These are phyloP conservation scores for Nepenthes gracilis DNA, from an alignment of 148 eudicot genomes.

Conservation along the genomic window DNA sequence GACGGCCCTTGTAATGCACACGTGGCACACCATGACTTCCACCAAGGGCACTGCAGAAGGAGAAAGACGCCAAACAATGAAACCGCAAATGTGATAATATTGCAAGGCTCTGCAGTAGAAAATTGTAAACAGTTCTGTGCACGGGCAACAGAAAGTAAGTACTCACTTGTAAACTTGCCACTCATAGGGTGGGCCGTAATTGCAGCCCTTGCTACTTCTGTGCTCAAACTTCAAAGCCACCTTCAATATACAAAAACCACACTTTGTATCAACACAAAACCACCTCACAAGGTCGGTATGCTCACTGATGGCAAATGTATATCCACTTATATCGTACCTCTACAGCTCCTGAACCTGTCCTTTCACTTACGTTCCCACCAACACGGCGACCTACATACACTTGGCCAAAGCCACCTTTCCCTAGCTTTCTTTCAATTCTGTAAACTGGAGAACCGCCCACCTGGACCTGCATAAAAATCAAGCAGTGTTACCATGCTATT, in stretches of 20 bases:
- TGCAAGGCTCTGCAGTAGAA: too few species aligned
- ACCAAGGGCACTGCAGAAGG: slow-evolving; percentile 37
- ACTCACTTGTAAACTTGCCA: slow-evolving; percentile 42
- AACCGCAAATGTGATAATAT: neutral
- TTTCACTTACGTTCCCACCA: slow-evolving; percentile 49
- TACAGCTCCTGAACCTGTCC: slow-evolving; percentile 48
- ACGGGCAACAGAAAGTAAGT: neutral
- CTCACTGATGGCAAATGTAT: neutral
- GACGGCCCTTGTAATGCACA: slow-evolving; percentile 66
- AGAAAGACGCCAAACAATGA: slow-evolving; percentile 4
- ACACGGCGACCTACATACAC: slow-evolving; percentile 83
- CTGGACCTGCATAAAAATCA: slow-evolving; percentile 41
- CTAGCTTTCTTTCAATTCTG: slow-evolving; percentile 70
- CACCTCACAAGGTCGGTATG: neutral
- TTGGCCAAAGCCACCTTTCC: slow-evolving; percentile 94
- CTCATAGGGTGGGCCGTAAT: slow-evolving; percentile 42
- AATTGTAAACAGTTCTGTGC: neutral
- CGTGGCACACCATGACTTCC: slow-evolving; percentile 80
- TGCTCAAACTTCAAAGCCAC: slow-evolving; percentile 41
- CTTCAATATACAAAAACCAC: slow-evolving; percentile 5
- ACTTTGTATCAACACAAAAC: neutral
- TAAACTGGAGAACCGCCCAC: slow-evolving; percentile 75
- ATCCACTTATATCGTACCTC: slow-evolving; percentile 32
- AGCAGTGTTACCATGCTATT: neutral
- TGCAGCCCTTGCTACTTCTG: slow-evolving; percentile 36